Evolutionary conservation across 129 eudicot species (phyloP), one percentile per base, ranked within the genome.

Genomic region (Centaurea solstitialis): DNA sequence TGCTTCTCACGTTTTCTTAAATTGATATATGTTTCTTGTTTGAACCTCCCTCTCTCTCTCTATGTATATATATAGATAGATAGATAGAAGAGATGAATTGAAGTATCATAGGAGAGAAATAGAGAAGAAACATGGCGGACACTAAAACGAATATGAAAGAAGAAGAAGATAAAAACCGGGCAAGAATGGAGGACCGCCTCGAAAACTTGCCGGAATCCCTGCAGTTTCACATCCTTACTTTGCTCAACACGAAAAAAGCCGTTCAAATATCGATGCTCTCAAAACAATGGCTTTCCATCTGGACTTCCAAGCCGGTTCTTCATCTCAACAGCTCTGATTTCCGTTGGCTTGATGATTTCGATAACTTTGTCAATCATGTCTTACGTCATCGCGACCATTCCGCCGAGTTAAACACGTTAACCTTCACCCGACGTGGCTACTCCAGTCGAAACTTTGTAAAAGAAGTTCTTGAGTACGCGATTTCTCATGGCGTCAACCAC

Each of bases 181-280:
- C 18, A 26, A 72, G 70, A 73, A 53, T n/a, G n/a, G 26, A 18
- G 37, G 64, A 10, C n/a, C n/a, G n/a, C 17, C 71, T 70, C 9
- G 40, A 40, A 33, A 7, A 38, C 59, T 47, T 47, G 18, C 6
- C 59, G 59, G 59, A 70, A 33, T 35, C 50, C 11, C 23, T 79
- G 26, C 80, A 62, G 33, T 59, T 76, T 62, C 68, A 9, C n/a
- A 71, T 79, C 6, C 71, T 61, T 4, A 39, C 70, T 21, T 35
- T 23, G 17, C 76, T 79, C 23, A 43, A 21, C 47, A 6, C 61
- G 38, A 64, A 20, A 64, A 8, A 76, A 13, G 39, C 61, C 2
- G 21, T 76, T 64, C 23, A 65, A 80, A 80, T 57, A 11, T 12
- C 40, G 2, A 11, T 24, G 4, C 35, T 79, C 28, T 80, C 78